These are phyloP conservation scores for Sarocladium strictum DNA, from an alignment of 2,329 filamentous ascomycete genomes.

Conservation along the genomic window DNA sequence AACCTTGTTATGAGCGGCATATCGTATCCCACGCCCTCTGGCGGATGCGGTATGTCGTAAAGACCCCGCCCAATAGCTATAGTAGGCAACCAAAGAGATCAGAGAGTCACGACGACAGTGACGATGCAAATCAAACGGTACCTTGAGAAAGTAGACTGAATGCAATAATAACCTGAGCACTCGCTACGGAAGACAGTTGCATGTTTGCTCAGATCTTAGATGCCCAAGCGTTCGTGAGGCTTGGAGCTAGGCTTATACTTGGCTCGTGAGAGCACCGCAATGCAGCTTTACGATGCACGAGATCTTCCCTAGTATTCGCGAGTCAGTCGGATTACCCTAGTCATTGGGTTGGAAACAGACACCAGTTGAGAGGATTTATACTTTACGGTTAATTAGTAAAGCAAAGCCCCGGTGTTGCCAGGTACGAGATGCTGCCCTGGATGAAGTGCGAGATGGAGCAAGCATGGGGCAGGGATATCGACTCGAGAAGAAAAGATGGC, in stretches of 20 bases:
- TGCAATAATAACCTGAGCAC: too few species aligned
- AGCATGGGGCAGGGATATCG: too few species aligned
- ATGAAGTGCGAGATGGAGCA: not conserved
- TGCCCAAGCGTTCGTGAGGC: too few species aligned
- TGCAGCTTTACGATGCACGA: too few species aligned
- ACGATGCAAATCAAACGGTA: not conserved
- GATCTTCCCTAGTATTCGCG: not conserved
- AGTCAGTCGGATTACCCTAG: not conserved
- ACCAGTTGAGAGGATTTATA: too few species aligned
- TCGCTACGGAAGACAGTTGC: too few species aligned
- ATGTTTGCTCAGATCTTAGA: too few species aligned
- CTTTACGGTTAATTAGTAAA: too few species aligned
- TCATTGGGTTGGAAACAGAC: not conserved
- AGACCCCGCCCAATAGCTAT: not conserved
- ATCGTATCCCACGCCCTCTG: not conserved
- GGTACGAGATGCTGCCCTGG: not conserved
- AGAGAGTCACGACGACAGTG: not conserved
- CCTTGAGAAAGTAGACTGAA: not conserved
- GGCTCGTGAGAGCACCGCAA: too few species aligned
- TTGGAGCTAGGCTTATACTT: too few species aligned
- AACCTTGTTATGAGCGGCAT: not conserved
- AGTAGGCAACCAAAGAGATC: not conserved
- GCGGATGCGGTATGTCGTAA: not conserved
- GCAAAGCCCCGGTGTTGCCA: not conserved
- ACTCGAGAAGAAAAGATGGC: too few species aligned